Conservation (phyloP, 257 asterid genomes). For the Plantago elongata region DNA sequence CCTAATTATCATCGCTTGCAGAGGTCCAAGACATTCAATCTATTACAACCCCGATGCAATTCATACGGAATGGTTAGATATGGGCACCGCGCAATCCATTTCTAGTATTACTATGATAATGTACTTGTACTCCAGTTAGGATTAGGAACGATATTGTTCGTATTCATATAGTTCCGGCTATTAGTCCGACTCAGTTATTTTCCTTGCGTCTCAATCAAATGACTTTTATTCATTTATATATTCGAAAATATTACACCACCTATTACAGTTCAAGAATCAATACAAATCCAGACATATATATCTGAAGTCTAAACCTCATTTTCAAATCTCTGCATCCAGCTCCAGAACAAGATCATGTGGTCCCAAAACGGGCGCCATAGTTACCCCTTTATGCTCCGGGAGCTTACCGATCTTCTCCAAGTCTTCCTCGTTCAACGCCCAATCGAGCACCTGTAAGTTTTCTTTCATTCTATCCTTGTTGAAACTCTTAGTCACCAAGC, state of each 20-base stretch:
- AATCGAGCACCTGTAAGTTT: constrained; percentile 48
- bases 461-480: constrained; percentile 55
- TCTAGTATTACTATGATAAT: no score
- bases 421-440: constrained; percentile 39
- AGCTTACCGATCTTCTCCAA: constrained; percentile 33
- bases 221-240: neutral
- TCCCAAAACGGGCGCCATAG: constrained; percentile 33
- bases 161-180: no score
- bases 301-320: no score
- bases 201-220: neutral
- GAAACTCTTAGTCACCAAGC: constrained; percentile 48
- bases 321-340: constrained; percentile 40
- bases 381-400: constrained; percentile 36
- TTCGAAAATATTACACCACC: neutral
- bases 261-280: neutral
- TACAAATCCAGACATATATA: neutral
- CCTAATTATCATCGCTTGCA: no score
- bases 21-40: no score
- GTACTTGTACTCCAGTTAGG: no score
- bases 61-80: no score
- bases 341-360: constrained; percentile 39
- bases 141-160: no score
- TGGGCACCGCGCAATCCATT: no score
- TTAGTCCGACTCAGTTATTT: no score
- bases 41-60: no score